Evolutionary conservation across 1,139 yeast genomes (phyloP).

Genomic region (Protomyces lactucae-debilis): DNA sequence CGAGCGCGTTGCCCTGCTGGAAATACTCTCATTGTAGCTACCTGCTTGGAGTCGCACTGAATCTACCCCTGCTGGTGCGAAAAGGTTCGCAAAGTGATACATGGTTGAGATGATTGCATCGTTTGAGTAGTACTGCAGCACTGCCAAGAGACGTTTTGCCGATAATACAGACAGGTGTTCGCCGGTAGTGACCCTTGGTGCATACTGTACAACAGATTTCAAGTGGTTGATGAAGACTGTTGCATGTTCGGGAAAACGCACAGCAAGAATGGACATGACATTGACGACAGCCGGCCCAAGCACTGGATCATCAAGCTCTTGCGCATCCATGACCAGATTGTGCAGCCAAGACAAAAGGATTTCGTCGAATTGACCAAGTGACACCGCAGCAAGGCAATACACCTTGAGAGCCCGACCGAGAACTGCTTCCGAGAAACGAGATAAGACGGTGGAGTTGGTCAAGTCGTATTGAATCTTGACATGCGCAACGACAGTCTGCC

Average conservation of each 20-base stretch:
- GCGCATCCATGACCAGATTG: not conserved
- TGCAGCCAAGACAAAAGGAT: conserved; percentile 3
- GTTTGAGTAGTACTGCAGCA: conserved; percentile 7
- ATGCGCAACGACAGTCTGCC: conserved; percentile 5
- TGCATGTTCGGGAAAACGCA: conserved; percentile 2
- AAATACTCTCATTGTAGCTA: not conserved
- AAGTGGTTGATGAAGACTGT: not conserved
- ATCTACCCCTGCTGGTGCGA: not conserved
- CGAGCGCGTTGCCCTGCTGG: not conserved
- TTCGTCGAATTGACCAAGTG: not conserved
- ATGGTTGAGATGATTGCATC: conserved; percentile 13
- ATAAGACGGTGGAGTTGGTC: not conserved
- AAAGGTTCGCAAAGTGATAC: conserved; percentile 6
- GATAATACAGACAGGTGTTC: not conserved
- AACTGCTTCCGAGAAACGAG: conserved; percentile 4
- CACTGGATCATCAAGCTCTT: conserved; percentile 3
- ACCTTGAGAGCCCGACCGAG: not conserved
- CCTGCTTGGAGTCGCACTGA: not conserved
- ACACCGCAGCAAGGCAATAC: not conserved
- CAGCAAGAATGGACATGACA: conserved; percentile 5
- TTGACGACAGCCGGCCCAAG: conserved; percentile 3
- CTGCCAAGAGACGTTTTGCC: not conserved
- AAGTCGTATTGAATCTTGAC: conserved; percentile 6
- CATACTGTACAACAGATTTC: not conserved
- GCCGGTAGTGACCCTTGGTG: not conserved